Percentiles rank a stretch among this genome's conserved stretches.
phyloP scores from a whole-genome alignment of 2,329 filamentous ascomycete species.

The Ophiosphaerella narmari region DNA sequence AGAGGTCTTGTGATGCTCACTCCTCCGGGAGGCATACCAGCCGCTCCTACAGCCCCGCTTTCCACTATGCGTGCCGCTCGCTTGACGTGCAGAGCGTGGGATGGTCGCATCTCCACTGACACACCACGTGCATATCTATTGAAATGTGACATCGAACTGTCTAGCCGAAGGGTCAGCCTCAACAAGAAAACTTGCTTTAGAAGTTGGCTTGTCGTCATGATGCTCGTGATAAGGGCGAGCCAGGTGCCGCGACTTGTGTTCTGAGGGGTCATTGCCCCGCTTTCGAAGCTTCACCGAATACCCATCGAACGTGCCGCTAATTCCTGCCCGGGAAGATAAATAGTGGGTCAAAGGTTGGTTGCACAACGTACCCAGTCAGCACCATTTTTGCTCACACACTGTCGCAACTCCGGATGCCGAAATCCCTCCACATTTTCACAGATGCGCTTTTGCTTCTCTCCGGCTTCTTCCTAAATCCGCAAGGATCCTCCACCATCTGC shows the following conservation, averaged over 20 bases:
- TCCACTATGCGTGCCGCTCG: not conserved
- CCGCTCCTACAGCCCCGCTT: not conserved
- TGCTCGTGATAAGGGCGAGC: not conserved
- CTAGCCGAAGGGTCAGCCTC: not conserved
- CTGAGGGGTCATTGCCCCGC: not conserved
- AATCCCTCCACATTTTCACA: conserved; percentile 1
- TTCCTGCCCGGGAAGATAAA: not conserved
- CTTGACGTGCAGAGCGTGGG: not conserved
- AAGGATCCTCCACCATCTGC: not conserved
- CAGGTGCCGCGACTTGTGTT: not conserved
- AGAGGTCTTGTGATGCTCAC: conserved; percentile 2
- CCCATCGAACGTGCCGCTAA: not conserved
- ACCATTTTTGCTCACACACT: conserved; percentile 2
- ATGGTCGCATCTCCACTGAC: not conserved
- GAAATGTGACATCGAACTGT: not conserved
- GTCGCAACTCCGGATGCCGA: not conserved
- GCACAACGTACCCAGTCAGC: not conserved
- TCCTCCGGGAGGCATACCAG: not conserved
- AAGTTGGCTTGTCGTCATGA: not conserved
- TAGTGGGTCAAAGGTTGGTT: not conserved
- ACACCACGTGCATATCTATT: not conserved
- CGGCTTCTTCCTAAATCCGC: not conserved
- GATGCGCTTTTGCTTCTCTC: not conserved
- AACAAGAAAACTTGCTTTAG: not conserved
- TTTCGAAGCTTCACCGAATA: not conserved